Evolutionary conservation across 192 early-diverging fungal genomes (phyloP).

Genomic region (Mortierella antarctica): DNA sequence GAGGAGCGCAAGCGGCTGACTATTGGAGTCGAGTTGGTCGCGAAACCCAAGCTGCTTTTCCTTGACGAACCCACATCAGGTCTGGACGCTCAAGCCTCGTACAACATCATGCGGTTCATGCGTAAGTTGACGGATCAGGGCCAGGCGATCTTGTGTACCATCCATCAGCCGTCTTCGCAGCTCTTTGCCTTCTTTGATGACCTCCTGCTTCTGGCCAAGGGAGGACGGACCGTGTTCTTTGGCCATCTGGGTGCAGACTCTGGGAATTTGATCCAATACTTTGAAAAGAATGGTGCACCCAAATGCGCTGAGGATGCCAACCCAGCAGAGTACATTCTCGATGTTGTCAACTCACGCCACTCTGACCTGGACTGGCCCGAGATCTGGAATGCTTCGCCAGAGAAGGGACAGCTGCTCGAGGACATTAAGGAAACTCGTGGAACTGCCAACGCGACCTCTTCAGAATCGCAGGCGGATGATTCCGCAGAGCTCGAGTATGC

Average conservation of each 20-base stretch:
- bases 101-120: slow-evolving; percentile 81
- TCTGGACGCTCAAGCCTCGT: slow-evolving; percentile 82
- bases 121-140: slow-evolving; percentile 71
- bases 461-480: slow-evolving; percentile 2
- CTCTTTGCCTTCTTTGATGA: slow-evolving; percentile 91
- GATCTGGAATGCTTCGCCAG: slow-evolving; percentile 71
- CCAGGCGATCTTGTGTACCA: slow-evolving; percentile 82
- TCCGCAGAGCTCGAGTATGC: slow-evolving; percentile 58
- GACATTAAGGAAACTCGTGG: slow-evolving; percentile 66
- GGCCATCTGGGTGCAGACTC: slow-evolving; percentile 80
- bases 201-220: slow-evolving; percentile 80
- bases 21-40: slow-evolving; percentile 86
- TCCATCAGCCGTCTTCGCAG: slow-evolving; percentile 88
- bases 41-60: slow-evolving; percentile 84
- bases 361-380: slow-evolving; percentile 75
- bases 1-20: slow-evolving; percentile 91
- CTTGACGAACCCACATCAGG: slow-evolving; percentile 95
- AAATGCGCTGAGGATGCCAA: slow-evolving; percentile 74
- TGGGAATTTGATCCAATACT: slow-evolving; percentile 72
- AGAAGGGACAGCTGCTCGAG: slow-evolving; percentile 51
- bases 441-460: not conserved
- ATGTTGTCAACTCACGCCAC: slow-evolving; percentile 76
- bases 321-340: slow-evolving; percentile 90
- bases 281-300: slow-evolving; percentile 77
- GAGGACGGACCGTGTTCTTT: slow-evolving; percentile 84